A percentile compares a stretch with the other conserved stretches of the same genome.
Evolutionary conservation across 805 yeast species (phyloP).

Genomic region (Pichia deserticola): DNA sequence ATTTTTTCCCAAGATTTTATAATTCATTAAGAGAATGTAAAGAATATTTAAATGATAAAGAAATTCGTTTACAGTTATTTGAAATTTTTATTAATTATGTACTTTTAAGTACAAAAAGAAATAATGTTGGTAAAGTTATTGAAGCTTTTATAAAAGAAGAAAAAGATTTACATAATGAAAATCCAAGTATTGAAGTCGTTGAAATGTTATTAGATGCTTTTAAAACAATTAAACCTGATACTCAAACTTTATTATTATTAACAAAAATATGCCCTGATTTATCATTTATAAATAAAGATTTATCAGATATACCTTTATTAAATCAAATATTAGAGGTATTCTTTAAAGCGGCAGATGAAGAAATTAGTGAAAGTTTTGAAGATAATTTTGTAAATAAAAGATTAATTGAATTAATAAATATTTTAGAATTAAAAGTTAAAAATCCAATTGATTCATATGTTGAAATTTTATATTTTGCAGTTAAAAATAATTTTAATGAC

Average conservation of each 20-base stretch:
- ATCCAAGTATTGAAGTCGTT: conserved; percentile 19
- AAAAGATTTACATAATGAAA: conserved; percentile 7
- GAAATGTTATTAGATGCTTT: conserved; percentile 26
- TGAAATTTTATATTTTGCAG: conserved; percentile 25
- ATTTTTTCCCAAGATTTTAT: conserved; percentile 30
- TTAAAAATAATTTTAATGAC: conserved; percentile 22
- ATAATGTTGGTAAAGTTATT: conserved; percentile 18
- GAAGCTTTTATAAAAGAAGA: conserved; percentile 26
- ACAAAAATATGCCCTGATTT: conserved; percentile 15
- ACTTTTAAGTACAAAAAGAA: conserved; percentile 23
- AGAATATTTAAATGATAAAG: conserved; percentile 15
- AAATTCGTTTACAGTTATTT: conserved; percentile 24
- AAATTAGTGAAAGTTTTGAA: conserved; percentile 22
- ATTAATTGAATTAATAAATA: conserved; percentile 14
- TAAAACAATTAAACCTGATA: conserved; percentile 22
- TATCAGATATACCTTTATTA: conserved; percentile 1
- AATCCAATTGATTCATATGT: conserved; percentile 21
- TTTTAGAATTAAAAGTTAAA: conserved; percentile 13
- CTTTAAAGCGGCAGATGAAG: conserved; percentile 25
- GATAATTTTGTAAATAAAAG: conserved; percentile 20
- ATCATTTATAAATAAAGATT: conserved; percentile 1
- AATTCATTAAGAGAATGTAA: conserved; percentile 22
- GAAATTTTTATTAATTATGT: conserved; percentile 29
- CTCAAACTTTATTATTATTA: conserved; percentile 19
- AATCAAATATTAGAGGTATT: conserved; percentile 16